Evolutionary conservation across 208 protist genomes (phyloP).

Genomic region (Trypanosomatidae sp.): DNA sequence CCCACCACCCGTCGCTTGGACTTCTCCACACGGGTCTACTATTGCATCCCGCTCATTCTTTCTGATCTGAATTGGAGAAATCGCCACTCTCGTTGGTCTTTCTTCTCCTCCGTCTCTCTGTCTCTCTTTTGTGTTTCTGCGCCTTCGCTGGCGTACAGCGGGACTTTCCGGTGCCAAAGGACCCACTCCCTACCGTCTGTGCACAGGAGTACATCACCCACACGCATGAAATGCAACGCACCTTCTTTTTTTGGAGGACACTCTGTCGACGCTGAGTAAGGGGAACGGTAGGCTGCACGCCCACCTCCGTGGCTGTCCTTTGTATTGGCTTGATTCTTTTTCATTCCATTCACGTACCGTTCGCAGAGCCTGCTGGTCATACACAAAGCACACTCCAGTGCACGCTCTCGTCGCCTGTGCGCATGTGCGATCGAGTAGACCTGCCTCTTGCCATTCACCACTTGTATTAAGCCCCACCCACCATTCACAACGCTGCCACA

Average conservation of each 20-base stretch:
- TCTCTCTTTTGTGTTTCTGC: background rate
- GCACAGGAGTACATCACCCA: background rate
- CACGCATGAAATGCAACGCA: background rate
- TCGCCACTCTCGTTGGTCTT: background rate
- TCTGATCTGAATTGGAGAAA: background rate
- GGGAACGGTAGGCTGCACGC: constrained; percentile 5
- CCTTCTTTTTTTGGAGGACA: background rate
- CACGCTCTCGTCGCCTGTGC: background rate
- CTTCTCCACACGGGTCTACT: background rate
- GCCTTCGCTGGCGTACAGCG: background rate
- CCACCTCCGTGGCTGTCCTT: background rate
- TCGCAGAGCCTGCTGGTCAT: background rate
- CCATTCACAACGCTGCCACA: background rate
- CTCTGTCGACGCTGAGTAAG: background rate
- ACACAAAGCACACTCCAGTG: background rate
- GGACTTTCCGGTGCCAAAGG: background rate
- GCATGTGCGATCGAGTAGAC: background rate
- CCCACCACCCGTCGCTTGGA: background rate
- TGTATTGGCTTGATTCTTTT: background rate
- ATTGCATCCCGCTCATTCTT: background rate
- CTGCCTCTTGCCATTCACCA: background rate
- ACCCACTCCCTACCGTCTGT: background rate
- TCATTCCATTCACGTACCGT: background rate
- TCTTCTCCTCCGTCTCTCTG: background rate
- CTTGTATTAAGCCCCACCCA: too few species aligned